Evolutionary conservation across 2,329 filamentous ascomycete species (phyloP), one percentile per base, ranked within the genome.

Genomic region (Aspergillus japonicus): DNA sequence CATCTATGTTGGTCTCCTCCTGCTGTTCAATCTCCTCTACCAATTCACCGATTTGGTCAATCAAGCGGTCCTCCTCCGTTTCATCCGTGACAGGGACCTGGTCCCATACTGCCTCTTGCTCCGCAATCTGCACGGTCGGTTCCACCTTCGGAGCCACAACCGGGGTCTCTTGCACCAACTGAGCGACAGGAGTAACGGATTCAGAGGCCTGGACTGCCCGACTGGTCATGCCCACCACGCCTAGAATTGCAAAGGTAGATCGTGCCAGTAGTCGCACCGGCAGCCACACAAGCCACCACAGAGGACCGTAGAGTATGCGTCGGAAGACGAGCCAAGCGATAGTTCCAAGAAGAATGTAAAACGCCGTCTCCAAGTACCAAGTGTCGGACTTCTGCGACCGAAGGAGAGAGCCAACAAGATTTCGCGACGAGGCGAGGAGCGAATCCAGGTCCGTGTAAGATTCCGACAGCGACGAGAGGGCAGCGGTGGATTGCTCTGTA

Each of bases 361-460:
- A 87, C 2, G 93, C 87, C 42, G 91, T 96, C 77, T 95, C 90
- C 35, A 99, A 84, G 73, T 99, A 99, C 95, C 95, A 99, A 2
- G 93, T 97, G 73, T 99, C 95, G 65, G 89, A 95, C 82, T 99
- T 99, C 73, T 96, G 92, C 64, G 91, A 95, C 62, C 87, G 86
- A 50, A 98, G 79, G 50, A 99, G 81, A 19, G 91, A 91, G 6
- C 87, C 86, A 7, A 97, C 85, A 19, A 99, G 81, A 57, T 87
- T 88, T 64, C 86, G 85, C 50, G 90, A 93, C 58, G 85, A 89
- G 2, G 85, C 82, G 42, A 99, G 82, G 71, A 97, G 83, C 12
- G 85, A 85, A 68, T 94, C 91, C 5, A 98, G 85, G 53, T 87
- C 87, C 21, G 83, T 87, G 77, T 99, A 99, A 42, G 86, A 89